Conservation (phyloP, 1,284 basidiomycete species). For the Inonotus hispidus region DNA sequence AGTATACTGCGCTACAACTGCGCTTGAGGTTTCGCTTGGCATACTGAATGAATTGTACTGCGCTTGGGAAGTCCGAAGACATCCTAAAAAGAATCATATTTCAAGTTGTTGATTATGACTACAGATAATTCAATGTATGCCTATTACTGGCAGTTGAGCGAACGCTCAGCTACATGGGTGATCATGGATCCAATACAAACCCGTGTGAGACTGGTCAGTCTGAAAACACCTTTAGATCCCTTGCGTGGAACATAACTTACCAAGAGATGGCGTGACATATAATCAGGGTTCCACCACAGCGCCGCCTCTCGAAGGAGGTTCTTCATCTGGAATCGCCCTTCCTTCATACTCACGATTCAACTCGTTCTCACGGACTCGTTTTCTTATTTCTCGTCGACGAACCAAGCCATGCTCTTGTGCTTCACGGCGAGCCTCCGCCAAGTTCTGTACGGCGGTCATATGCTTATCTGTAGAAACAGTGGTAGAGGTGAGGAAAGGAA, state of each 20-base stretch:
- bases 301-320: not conserved
- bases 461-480: constrained; percentile 26
- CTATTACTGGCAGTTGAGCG: no score
- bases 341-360: constrained; percentile 13
- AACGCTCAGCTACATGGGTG: no score
- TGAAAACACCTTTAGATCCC: no score
- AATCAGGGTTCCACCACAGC: not conserved
- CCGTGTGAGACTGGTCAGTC: no score
- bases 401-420: constrained; percentile 37
- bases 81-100: no score
- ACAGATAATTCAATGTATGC: no score
- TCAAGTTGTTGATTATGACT: no score
- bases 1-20: no score
- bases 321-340: not conserved
- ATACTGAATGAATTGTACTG: no score
- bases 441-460: constrained; percentile 34
- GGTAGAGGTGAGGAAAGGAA: constrained; percentile 25
- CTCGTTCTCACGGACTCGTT: constrained; percentile 32
- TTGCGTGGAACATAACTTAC: not conserved
- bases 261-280: not conserved
- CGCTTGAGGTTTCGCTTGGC: no score
- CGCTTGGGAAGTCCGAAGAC: no score
- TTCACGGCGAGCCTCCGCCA: constrained; percentile 38
- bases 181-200: no score
- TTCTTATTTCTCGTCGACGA: constrained; percentile 35